Base-by-base conservation (phyloP, 1,139 yeast species). In the Scheffersomyces parashehatae region DNA sequence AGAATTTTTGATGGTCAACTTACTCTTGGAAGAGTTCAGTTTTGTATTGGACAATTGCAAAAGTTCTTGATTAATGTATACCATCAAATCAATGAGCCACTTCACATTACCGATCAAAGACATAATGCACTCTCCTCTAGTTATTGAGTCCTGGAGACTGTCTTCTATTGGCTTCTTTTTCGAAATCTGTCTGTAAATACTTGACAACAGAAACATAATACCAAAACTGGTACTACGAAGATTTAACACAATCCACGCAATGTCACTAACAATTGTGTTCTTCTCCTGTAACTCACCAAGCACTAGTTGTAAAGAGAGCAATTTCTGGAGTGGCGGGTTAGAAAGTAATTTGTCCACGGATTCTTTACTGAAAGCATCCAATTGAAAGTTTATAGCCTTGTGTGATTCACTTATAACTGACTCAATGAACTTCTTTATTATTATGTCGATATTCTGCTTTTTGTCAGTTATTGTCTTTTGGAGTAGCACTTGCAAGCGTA, bases 1-100 rank as follows among this genome's bases (percentile, higher is more conserved):
- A 3, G 77, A 68, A 47, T 69, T 70, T 11, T 55, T 46, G 35
- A 64, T 47, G 14, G 55, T 59, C 20, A 72, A 50, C 28, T 54
- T 57, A 44, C 68, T 62, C 20, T 50, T 49, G 7, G 55, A 39
- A 0, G 61, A 56, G 40, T 57, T 51, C 28, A 53, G 52, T 39
- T 56, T 54, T 29, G 56, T 50, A 46, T 58, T 55, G 14, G 66
- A 51, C 16, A 73, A 55, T 40, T 73, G 76, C 14, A 80, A 64
- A 16, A 89, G 60, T 51, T 88, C 95, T 58, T 88, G 95, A 45
- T 82, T 79, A 37, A 85, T 60, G 48, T 78, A 80, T 0, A 82
- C 78, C 53, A 87, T 70, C 45, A 87, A 74, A 57, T 88, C 96
- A 35, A 86, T 72, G 46, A 85, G 73, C 95, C 96, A 89, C 52